Base-by-base conservation (phyloP, 2,329 filamentous ascomycete species). In the Graphium sp. region DNA sequence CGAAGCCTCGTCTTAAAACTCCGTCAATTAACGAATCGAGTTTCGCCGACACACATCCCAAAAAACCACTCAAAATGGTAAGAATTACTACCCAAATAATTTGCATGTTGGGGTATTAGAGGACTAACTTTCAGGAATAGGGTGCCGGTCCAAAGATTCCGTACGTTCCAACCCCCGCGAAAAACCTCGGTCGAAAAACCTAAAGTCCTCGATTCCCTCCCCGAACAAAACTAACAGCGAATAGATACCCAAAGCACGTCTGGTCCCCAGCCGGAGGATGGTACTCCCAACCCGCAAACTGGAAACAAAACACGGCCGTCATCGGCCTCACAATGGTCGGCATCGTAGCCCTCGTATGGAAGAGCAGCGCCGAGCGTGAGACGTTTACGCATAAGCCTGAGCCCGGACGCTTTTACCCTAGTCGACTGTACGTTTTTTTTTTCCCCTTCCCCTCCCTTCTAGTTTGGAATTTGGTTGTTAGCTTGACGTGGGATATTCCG, bases 241-340 rank as follows among this genome's bases (percentile, higher is more conserved):
- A 26, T 45, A 92, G 83, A 49, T 93, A 93, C 59, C 85, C 84
- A 54, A 94, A 93, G 67, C 87, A 98, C 66, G 83, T 98, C 67
- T 98, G 89, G 89, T 95, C 89, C 48, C 89, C 89, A 36, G 66
- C 87, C 39, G 89, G 89, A 67, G 89, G 89, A 57, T 98, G 89
- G 89, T 98, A 98, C 58, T 62, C 77, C 31, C 87, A 92, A 53
- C 89, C 89, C 30, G 64, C 69, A 41, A 98, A 98, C 66, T 98
- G 89, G 89, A 89, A 79, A 53, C 59, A 62, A 45, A 98, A 98
- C 63, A 98, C 89, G 5, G 65, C 76, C 31, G 62, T 89, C 40
- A 73, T 84, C 48, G 68, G 69, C 34, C 66, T 60, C 26, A 66
- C 77, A 32, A 60, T 89, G 29, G 39, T 76, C 39, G 74, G 78